Base-by-base conservation (phyloP, 225 moss, liverwort and hornwort species). In the Polytrichum commune region DNA sequence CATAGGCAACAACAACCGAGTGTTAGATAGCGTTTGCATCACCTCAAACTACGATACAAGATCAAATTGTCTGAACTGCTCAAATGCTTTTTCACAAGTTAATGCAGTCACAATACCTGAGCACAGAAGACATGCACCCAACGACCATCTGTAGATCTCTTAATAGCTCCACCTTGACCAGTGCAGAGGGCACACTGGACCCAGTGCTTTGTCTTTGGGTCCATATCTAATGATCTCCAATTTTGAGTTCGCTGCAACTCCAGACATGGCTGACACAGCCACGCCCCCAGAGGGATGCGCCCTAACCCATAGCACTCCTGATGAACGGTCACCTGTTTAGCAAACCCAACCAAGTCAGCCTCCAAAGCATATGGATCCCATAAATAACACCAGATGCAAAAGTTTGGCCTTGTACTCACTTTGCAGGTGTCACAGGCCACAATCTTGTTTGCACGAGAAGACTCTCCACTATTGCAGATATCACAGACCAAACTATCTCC, bases 81-180 rank as follows among this genome's bases (percentile, higher is more conserved):
- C 6, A 30, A 73, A 64, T 23, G 29, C 1, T 19, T 35, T 10
- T 53, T 58, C 18, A 65, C 18, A 27, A 30, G 29, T n/a, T 8
- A 27, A 29, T 72, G 38, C 30, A 56, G 53, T 69, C 29, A 72
- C 46, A 62, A 72, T 72, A 89, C 89, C 89, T 86, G 89, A 62
- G 89, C 86, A 86, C 89, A 89, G 72, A 89, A 89, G 58, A 89
- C 89, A 76, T 89, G 89, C 62, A 84, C 89, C 89, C 89, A 89
- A 70, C 84, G 89, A 75, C 89, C 86, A 82, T 87, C 89, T 38
- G 86, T 89, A 66, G 84, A 81, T 54, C 84, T 84, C 77, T 89
- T 89, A 29, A 89, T 79, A 71, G 89, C 86, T 46, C 89, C 89
- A 63, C 66, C 81, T 56, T 84, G 86, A 71, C 86, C 86, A 71